Conservation (phyloP, 2,329 filamentous ascomycete genomes). For the Ophiocordyceps australis region DNA sequence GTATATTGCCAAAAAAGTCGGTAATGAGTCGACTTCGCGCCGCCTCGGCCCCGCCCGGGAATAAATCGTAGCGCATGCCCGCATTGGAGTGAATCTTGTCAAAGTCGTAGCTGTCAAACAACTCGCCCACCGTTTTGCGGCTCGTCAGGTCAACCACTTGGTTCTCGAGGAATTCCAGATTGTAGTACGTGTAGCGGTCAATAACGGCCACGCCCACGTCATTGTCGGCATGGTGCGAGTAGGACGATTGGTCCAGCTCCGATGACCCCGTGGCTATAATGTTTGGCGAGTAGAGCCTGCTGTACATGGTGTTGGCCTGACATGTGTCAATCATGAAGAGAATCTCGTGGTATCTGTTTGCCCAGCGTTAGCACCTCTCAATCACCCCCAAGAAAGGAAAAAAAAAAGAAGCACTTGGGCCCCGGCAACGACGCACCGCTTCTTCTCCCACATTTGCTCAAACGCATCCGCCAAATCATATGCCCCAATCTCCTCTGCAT, state of each 20-base stretch:
- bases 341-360: conserved; percentile 70
- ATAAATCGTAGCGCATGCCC: conserved; percentile 89
- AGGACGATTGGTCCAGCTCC: conserved; percentile 88
- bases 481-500: conserved; percentile 90
- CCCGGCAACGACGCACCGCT: conserved; percentile 38
- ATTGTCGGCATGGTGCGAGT: conserved; percentile 94
- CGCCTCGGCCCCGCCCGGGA: conserved; percentile 61
- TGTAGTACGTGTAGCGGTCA: conserved; percentile 97
- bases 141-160: conserved; percentile 73
- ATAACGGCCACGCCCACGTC: conserved; percentile 97
- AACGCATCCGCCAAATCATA: conserved; percentile 95
- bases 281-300: conserved; percentile 92
- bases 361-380: not conserved
- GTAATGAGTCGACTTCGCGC: conserved; percentile 71
- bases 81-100: conserved; percentile 88
- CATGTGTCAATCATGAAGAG: conserved; percentile 99
- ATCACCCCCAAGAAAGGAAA: not conserved
- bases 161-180: conserved; percentile 87
- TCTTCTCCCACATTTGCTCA: conserved; percentile 99
- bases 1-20: conserved; percentile 96
- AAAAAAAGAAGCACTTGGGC: not conserved
- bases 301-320: conserved; percentile 99
- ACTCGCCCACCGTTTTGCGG: conserved; percentile 77
- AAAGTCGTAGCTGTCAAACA: conserved; percentile 93
- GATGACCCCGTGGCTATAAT: conserved; percentile 96